Percentiles rank a stretch among this genome's conserved stretches.
Evolutionary conservation across 805 yeast genomes (phyloP).

Genomic region (Candida ortonii): DNA sequence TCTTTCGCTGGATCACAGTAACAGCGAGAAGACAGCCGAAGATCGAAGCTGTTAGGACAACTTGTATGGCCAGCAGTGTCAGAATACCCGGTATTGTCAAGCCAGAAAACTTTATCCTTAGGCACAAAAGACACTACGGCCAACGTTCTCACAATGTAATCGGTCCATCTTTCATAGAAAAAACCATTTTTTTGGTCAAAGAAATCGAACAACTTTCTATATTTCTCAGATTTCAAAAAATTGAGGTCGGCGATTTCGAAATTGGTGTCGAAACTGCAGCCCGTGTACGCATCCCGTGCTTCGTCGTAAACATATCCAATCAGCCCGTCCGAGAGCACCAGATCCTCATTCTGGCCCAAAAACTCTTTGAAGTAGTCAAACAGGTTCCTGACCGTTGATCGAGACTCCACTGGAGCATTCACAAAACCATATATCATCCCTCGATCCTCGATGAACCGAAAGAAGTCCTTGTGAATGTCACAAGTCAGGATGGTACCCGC

Average conservation of each 20-base stretch:
- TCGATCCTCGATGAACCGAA: conserved; percentile 37
- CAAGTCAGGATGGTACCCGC: conserved; percentile 53
- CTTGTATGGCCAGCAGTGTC: conserved; percentile 15
- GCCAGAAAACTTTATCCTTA: conserved; percentile 48
- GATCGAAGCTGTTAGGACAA: conserved; percentile 20
- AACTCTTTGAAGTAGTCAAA: conserved; percentile 45
- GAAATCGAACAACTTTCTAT: conserved; percentile 42
- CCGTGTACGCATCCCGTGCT: conserved; percentile 12
- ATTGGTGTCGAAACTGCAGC: conserved; percentile 61
- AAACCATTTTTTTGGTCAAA: conserved; percentile 51
- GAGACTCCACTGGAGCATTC: conserved; percentile 27
- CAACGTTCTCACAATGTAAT: conserved; percentile 44
- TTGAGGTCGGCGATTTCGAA: conserved; percentile 54
- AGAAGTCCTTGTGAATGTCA: conserved; percentile 55
- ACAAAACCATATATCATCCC: conserved; percentile 46
- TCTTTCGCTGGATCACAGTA: conserved; percentile 25
- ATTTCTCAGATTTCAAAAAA: conserved; percentile 47
- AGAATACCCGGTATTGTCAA: conserved; percentile 37
- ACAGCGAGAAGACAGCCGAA: conserved; percentile 20
- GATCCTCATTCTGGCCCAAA: conserved; percentile 38
- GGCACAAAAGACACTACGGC: conserved; percentile 39
- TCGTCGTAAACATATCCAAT: conserved; percentile 11
- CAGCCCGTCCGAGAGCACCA: conserved; percentile 34
- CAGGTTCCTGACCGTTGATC: conserved; percentile 24
- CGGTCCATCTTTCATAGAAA: conserved; percentile 61